Evolutionary conservation across 2,329 filamentous ascomycete species (phyloP).

Genomic region (Diaporthe sp.): DNA sequence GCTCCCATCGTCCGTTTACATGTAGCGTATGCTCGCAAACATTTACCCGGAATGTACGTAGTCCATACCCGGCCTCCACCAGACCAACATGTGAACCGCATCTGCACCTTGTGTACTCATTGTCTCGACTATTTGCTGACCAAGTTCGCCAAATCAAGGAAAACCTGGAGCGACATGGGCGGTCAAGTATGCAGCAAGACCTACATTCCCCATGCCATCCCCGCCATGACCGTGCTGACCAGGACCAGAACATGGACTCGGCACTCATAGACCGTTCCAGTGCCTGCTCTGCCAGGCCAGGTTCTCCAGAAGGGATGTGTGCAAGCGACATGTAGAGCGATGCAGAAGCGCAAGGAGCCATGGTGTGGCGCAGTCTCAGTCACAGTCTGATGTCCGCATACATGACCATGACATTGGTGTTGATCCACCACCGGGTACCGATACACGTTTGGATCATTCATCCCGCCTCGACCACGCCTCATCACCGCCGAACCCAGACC

Average conservation of each 20-base stretch:
- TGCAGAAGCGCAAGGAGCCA: conserved; percentile 31
- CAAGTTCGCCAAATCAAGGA: conserved; percentile 33
- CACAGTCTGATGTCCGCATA: background rate
- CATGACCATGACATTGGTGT: background rate
- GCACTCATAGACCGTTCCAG: conserved; percentile 43
- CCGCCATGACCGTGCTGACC: conserved; percentile 21
- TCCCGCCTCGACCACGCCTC: background rate
- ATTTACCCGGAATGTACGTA: conserved; percentile 43
- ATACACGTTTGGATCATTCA: background rate
- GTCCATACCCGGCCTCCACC: background rate
- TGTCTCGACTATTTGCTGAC: background rate
- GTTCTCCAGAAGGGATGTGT: conserved; percentile 44
- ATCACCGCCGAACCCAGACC: background rate
- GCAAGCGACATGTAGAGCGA: conserved; percentile 43
- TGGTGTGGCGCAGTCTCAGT: background rate
- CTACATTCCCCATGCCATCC: background rate
- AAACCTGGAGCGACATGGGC: conserved; percentile 45
- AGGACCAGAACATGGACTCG: conserved; percentile 43
- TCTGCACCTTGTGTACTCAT: background rate
- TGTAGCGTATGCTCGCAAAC: conserved; percentile 42
- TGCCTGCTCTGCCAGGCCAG: conserved; percentile 43
- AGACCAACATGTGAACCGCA: background rate
- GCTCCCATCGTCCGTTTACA: conserved; percentile 38
- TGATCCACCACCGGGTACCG: background rate
- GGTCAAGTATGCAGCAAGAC: conserved; percentile 41